Base-by-base conservation (phyloP, 805 yeast species). In the Candida coquimbonensis region DNA sequence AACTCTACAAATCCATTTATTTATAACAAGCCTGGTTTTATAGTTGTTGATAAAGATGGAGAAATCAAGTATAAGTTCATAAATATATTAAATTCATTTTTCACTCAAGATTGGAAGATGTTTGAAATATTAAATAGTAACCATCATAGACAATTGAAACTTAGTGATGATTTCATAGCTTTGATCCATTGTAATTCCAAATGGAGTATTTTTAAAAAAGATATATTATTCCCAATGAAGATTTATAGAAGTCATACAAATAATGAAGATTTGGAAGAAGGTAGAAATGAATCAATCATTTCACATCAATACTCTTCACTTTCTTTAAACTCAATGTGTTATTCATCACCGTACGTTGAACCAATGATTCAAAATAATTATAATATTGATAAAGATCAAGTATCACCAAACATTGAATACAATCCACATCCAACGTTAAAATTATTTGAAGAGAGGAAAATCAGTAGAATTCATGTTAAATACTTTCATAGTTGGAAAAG, bases 281-380 rank as follows among this genome's bases (percentile, higher is more conserved):
- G 32, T 12, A n/a, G 31, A 12, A 7, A 34, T 14, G 14, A 16
- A 3, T 45, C 48, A 12, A 9, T 32, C 4, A 5, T 36, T 5
- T 40, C 40, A 24, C 35, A 29, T 8, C 14, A 29, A 19, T 17
- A 37, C 5, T n/a, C 32, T n/a, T 9, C 37, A 7, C 33, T 33
- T 5, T 33, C 33, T 24, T 19, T 9, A 11, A 37, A 38, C 8
- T 31, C 19, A 7, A 16, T 35, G 24, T 17, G 24, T 17, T 11
- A 38, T 32, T 42, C 36, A 27, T 36, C 49, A 11, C 56, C 56
- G 14, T 54, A 51, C 38, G 39, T 53, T 38, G 58, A 53, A n/a
- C 46, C 53, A 11, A 27, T 43, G 34, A 21, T 54, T n/a, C 39
- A 16, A 11, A 17, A n/a, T n/a, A 53, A 53, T 34, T 14, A 7